These are phyloP conservation scores for Apiotrichum siamense DNA, from an alignment of 1,284 basidiomycete species.

Conservation along the genomic window DNA sequence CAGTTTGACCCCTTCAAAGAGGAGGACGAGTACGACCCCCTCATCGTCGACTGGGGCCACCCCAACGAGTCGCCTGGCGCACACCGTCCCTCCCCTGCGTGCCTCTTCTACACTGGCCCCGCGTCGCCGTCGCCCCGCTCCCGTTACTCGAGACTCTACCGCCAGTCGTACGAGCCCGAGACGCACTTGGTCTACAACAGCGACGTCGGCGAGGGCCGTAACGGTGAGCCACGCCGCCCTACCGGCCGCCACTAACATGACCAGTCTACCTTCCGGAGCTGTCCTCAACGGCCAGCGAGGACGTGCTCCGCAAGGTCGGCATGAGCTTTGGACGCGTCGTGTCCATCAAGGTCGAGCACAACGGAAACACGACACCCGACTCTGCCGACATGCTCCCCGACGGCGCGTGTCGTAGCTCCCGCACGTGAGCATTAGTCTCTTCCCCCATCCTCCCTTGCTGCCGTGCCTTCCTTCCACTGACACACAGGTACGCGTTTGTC, in stretches of 20 bases:
- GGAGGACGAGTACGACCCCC: background rate
- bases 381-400: slow-evolving; percentile 11
- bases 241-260: background rate
- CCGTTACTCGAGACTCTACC: background rate
- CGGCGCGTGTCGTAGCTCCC: background rate
- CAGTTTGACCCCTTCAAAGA: background rate
- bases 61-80: background rate
- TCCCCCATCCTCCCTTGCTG: background rate
- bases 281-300: slow-evolving; percentile 13
- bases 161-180: background rate
- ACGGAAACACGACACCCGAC: background rate
- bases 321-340: slow-evolving; percentile 28
- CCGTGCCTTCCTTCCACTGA: background rate
- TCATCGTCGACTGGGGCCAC: background rate
- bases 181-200: background rate
- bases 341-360: slow-evolving; percentile 20
- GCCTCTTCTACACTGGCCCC: background rate
- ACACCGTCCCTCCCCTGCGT: background rate
- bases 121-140: background rate
- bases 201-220: slow-evolving; percentile 23
- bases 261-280: slow-evolving; percentile 33
- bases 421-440: background rate
- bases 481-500: slow-evolving; percentile 28
- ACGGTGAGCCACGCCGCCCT: slow-evolving; percentile 23
- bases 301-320: slow-evolving; percentile 19